Percentiles rank a stretch among this genome's conserved stretches.
phyloP scores from a whole-genome alignment of 768 basidiomycete species.

The Cytidiella melzeri region DNA sequence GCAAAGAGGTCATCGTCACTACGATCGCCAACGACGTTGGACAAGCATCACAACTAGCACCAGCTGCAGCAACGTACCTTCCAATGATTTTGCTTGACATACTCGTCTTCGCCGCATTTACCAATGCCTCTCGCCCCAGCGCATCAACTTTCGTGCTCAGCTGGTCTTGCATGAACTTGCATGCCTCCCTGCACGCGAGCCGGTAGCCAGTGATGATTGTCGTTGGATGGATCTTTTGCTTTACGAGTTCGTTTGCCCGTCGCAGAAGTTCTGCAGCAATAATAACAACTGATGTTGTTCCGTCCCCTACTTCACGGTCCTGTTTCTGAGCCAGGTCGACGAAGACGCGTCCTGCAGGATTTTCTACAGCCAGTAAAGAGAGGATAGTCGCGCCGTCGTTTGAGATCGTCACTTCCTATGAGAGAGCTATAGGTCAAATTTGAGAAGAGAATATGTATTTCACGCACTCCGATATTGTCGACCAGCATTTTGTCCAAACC shows the following conservation, averaged over 20 bases:
- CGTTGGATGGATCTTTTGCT: slow-evolving; percentile 97
- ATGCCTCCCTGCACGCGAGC: slow-evolving; percentile 94
- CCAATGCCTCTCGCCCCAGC: slow-evolving; percentile 84
- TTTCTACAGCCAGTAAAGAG: slow-evolving; percentile 86
- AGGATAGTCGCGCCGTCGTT: slow-evolving; percentile 99
- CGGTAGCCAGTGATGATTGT: slow-evolving; percentile 99
- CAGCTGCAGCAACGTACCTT: slow-evolving; percentile 54
- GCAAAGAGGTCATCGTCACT: slow-evolving; percentile 98
- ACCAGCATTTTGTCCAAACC: slow-evolving; percentile 98
- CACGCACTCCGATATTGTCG: slow-evolving; percentile 91
- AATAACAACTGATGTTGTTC: slow-evolving; percentile 97
- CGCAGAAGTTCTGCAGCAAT: slow-evolving; percentile 95
- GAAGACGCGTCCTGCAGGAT: slow-evolving; percentile 95
- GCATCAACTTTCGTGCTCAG: slow-evolving; percentile 90
- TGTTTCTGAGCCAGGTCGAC: slow-evolving; percentile 99
- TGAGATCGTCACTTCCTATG: slow-evolving; percentile 96
- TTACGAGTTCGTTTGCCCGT: slow-evolving; percentile 95
- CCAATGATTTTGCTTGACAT: slow-evolving; percentile 99
- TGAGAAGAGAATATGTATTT: neutral
- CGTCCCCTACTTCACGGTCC: slow-evolving; percentile 99
- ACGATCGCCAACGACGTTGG: too few relatives aligned
- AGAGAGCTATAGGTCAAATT: slow-evolving; percentile 11
- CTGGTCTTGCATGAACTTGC: slow-evolving; percentile 97
- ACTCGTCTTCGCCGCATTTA: slow-evolving; percentile 96
- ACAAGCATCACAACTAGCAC: neutral